phyloP scores from a whole-genome alignment of 805 yeast species.

The Candida silvicultrix region DNA sequence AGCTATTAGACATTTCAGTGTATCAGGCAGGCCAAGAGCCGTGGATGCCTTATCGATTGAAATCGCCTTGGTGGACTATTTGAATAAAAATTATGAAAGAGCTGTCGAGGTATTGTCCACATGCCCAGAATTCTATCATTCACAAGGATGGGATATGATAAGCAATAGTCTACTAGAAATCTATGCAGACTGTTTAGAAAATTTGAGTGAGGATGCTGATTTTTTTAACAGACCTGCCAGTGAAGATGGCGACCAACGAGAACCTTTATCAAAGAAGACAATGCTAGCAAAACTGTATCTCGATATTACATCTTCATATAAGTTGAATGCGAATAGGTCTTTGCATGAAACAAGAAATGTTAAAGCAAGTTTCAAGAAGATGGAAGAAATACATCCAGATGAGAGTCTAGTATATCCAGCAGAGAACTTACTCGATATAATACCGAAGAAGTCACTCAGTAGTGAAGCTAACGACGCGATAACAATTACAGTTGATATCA shows the following conservation, averaged over 20 bases:
- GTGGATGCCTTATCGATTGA: conserved; percentile 75
- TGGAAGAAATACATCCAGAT: neutral
- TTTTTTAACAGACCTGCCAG: conserved; percentile 4
- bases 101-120: conserved; percentile 61
- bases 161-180: conserved; percentile 60
- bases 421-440: conserved; percentile 21
- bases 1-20: conserved; percentile 46
- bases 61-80: conserved; percentile 64
- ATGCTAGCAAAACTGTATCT: neutral
- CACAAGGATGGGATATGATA: conserved; percentile 70
- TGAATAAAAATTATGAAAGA: conserved; percentile 45
- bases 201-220: conserved; percentile 23
- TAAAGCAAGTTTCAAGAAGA: neutral
- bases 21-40: conserved; percentile 51
- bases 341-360: neutral
- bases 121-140: conserved; percentile 61
- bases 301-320: neutral
- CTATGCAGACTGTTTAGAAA: conserved; percentile 63
- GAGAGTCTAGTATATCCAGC: neutral
- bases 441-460: conserved; percentile 22
- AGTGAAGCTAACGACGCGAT: conserved; percentile 20
- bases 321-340: neutral
- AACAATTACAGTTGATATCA: conserved; percentile 21
- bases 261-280: neutral
- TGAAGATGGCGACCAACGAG: neutral